Conservation (phyloP, 2,329 filamentous ascomycete genomes). For the Fusarium acutatum region DNA sequence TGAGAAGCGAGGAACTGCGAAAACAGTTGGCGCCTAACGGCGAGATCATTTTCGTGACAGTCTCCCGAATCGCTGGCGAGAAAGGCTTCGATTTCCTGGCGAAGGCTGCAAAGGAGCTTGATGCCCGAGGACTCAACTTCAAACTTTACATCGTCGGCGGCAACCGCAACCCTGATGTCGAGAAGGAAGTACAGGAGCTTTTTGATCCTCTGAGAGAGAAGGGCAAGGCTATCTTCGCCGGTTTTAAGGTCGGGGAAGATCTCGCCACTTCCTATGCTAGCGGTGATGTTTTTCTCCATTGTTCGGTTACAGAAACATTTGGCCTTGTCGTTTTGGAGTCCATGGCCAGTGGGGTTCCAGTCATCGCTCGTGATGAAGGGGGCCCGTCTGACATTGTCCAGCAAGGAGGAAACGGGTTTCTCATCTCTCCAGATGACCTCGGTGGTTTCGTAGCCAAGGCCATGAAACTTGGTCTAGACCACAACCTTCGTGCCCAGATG, state of each 20-base stretch:
- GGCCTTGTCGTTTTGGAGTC: conserved; percentile 75
- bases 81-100: conserved; percentile 77
- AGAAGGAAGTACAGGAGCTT: conserved; percentile 66
- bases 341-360: conserved; percentile 75
- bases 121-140: conserved; percentile 64
- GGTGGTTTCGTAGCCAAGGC: conserved; percentile 65
- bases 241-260: conserved; percentile 67
- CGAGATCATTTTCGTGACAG: conserved; percentile 71
- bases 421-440: conserved; percentile 68
- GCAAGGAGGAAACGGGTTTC: conserved; percentile 67
- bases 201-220: conserved; percentile 60
- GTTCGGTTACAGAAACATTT: conserved; percentile 76
- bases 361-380: conserved; percentile 74
- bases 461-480: conserved; percentile 57
- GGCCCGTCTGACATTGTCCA: conserved; percentile 74
- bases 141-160: conserved; percentile 74
- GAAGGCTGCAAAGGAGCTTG: conserved; percentile 62
- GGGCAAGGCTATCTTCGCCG: conserved; percentile 71
- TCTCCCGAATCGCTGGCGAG: conserved; percentile 73
- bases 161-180: conserved; percentile 70
- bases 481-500: conserved; percentile 55
- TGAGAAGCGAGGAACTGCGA: conserved; percentile 61
- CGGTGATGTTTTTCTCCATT: conserved; percentile 75
- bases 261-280: conserved; percentile 74
- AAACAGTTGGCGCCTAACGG: conserved; percentile 65